These are phyloP conservation scores for Erysimum cheiri DNA, from an alignment of 441 rosid species.

Conservation along the genomic window DNA sequence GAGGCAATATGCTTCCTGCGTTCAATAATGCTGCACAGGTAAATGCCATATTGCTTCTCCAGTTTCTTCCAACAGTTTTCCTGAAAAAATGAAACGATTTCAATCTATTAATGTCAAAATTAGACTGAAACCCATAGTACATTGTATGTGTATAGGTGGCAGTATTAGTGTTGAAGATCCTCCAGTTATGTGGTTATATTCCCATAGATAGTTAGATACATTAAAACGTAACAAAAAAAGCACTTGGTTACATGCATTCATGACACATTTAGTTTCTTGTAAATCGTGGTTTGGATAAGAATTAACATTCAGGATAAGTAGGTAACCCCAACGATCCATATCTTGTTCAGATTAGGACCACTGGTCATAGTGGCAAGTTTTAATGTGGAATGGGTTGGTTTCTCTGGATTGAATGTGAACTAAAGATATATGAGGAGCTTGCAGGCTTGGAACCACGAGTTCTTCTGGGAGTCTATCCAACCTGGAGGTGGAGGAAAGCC, in stretches of 20 bases:
- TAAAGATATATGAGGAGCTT: constrained; percentile 22
- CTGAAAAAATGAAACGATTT: neutral
- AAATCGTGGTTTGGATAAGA: neutral
- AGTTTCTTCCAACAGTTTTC: neutral
- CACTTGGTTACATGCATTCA: constrained; percentile 11
- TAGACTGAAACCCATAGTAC: neutral
- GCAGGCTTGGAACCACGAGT: constrained; percentile 95
- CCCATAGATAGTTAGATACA: constrained; percentile 2
- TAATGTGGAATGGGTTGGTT: constrained; percentile 20
- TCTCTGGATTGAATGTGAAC: constrained; percentile 20
- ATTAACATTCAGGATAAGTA: neutral
- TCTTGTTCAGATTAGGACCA: neutral
- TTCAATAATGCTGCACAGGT: constrained; percentile 98
- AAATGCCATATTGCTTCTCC: constrained; percentile 6
- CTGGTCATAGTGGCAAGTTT: constrained; percentile 4
- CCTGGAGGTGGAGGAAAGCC: constrained; percentile 97
- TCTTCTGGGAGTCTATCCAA: constrained; percentile 93
- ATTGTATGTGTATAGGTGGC: neutral
- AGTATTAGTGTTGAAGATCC: neutral
- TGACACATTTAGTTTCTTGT: constrained; percentile 9
- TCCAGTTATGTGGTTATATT: neutral
- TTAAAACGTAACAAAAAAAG: neutral
- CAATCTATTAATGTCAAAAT: neutral
- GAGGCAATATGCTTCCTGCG: constrained; percentile 81
- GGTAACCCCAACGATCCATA: neutral